Percentiles rank a stretch among this genome's conserved stretches.
These are phyloP conservation scores for Yamadazyma olivae DNA, from an alignment of 805 yeast species.

Conservation along the genomic window DNA sequence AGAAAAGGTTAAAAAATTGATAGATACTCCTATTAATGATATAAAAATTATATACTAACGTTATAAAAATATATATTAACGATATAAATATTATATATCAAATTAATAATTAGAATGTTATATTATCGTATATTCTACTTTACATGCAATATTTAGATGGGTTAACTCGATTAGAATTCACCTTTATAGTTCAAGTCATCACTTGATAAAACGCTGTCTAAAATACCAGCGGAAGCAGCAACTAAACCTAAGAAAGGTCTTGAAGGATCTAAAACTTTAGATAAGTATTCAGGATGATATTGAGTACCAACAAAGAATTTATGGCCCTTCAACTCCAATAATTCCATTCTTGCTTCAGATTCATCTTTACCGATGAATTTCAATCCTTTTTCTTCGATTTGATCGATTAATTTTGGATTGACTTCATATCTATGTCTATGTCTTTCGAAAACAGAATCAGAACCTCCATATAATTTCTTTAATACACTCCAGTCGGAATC, in stretches of 20 bases:
- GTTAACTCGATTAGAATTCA: constrained; percentile 31
- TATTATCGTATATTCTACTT: neutral
- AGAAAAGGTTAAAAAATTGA: constrained; percentile 17
- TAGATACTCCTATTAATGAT: constrained; percentile 4
- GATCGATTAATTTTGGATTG: constrained; percentile 74
- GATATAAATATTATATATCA: neutral
- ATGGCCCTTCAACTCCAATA: constrained; percentile 80
- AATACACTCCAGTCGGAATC: constrained; percentile 67
- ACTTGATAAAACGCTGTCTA: constrained; percentile 59
- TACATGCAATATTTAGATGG: neutral
- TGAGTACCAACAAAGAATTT: constrained; percentile 94
- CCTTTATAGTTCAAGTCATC: constrained; percentile 43
- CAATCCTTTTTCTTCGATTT: constrained; percentile 76
- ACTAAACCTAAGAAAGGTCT: constrained; percentile 94
- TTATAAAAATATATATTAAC: neutral
- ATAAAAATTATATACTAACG: constrained; percentile 4
- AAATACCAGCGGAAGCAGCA: constrained; percentile 87
- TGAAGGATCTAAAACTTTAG: constrained; percentile 95
- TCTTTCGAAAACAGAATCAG: constrained; percentile 75
- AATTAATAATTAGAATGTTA: neutral
- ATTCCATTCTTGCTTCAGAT: constrained; percentile 87
- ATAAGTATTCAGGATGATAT: constrained; percentile 96
- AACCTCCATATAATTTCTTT: constrained; percentile 75
- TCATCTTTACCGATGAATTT: constrained; percentile 94
- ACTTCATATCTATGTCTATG: constrained; percentile 99